phyloP scores from a whole-genome alignment of 2,329 filamentous ascomycete species.

The Stromatinia cepivora region DNA sequence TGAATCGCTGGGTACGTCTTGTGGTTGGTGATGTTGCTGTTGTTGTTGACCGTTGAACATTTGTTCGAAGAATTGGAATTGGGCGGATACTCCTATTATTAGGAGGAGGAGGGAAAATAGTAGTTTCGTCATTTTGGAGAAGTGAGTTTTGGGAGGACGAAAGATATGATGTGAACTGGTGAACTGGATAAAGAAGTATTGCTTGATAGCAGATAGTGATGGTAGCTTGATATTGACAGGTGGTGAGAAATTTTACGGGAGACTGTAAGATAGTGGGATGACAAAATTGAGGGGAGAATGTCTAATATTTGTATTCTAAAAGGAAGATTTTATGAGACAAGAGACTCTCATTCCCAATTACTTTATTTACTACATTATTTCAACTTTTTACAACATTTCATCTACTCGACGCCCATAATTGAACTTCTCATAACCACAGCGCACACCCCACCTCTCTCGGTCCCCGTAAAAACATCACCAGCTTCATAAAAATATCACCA shows the following conservation, averaged over 20 bases:
- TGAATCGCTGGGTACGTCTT: slow-evolving; percentile 84
- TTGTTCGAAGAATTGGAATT: slow-evolving; percentile 98
- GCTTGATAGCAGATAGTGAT: background rate
- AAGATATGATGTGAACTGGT: background rate
- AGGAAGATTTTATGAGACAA: too few relatives aligned
- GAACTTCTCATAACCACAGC: background rate
- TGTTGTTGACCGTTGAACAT: slow-evolving; percentile 77
- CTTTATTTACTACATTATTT: background rate
- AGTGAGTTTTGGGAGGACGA: background rate
- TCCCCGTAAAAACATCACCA: slow-evolving; percentile 19
- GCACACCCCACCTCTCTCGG: background rate
- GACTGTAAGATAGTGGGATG: background rate
- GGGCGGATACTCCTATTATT: slow-evolving; percentile 61
- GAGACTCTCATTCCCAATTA: background rate
- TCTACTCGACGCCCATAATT: background rate
- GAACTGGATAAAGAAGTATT: background rate
- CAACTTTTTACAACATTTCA: background rate
- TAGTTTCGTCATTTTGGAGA: slow-evolving; percentile 34
- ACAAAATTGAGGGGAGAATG: slow-evolving; percentile 2
- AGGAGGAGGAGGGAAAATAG: slow-evolving; percentile 55
- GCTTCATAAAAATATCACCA: slow-evolving; percentile 16
- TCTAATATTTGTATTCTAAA: background rate
- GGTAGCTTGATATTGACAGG: slow-evolving; percentile 23
- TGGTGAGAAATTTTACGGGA: slow-evolving; percentile 20
- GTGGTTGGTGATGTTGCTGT: slow-evolving; percentile 53